Base-by-base conservation (phyloP, 2,329 filamentous ascomycete genomes). In the Sporothrix brasiliensis region DNA sequence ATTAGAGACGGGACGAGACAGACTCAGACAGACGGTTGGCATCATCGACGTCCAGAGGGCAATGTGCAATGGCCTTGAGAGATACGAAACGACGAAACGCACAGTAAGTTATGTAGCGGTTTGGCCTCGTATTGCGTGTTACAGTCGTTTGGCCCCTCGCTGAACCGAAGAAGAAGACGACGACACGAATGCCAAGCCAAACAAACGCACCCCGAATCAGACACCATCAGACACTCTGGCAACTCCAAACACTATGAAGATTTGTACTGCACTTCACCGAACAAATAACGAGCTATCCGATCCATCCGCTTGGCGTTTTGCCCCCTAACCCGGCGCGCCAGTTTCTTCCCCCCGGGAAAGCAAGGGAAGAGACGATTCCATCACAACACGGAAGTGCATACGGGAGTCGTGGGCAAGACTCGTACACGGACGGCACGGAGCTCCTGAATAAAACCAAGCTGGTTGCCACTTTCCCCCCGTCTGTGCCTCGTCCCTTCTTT, bases 231-330 rank as follows among this genome's bases (percentile, higher is more conserved):
- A 34, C 5, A 7, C 5, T 34, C 9, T 7, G 0, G 34, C 34
- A 34, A 2, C 34, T 9, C 34, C 34, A 34, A 44, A 13, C 41
- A 44, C 14, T 13, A 2, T 44, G 41, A 16, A 5, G 41, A 4
- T 2, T 4, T 13, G 10, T 9, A 44, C 41, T 4, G 11, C 11
- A 44, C 41, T 7, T 44, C 41, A 41, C 44, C 24, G 30, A 21
- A 21, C 30, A 34, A 50, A 30, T 34, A 44, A 50, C 65, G 65
- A 67, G 65, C 50, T 67, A 52, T 58, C 66, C 66, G 66, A 58
- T 52, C 50, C 39, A 58, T 68, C 65, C 66, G 66, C 66, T 68
- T 68, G 52, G 66, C 66, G 47, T 39, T 39, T 66, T 54, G 65
- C 30, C 65, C 50, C 65, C 30, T 4, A 52, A 49, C 27, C 19